Evolutionary conservation across 768 basidiomycete species (phyloP), one percentile per base, ranked within the genome.

Genomic region (Kwoniella dendrophila): DNA sequence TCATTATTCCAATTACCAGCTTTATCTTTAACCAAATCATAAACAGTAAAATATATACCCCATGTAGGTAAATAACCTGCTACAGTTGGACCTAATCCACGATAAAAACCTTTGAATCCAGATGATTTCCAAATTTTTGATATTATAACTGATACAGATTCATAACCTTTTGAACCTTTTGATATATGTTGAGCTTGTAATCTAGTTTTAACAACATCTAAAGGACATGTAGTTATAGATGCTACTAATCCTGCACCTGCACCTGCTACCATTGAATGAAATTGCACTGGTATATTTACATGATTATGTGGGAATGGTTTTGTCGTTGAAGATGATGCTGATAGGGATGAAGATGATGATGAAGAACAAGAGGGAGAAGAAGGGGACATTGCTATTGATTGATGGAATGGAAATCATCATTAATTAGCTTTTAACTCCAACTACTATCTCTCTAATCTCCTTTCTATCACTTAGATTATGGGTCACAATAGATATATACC

Each of bases 41-140:
- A 98, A 26, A 98, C 92, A 22, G 92, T 87, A 79, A 98, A 98
- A 79, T 97, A 98, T 70, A 98, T 98, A 26, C 93, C 96, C 96
- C 94, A 98, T 2, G 95, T 98, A 22, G 96, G 96, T 40, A 98
- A 85, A 81, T 99, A 98, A 14, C 96, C 96, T 7, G 94, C 84
- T 58, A 99, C 85, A 20, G 96, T 99, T 14, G 96, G 96, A 20
- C 95, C 94, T 20, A 99, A 84, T n/a, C 96, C 96, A 41, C 96
- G 86, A 80, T 99, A 99, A 63, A 97, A 82, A 14, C 96, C 96
- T 57, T 88, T 86, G 53, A 96, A 67, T 14, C 96, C 96, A 62
- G 90, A 84, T 55, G 85, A 82, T 67, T 77, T 72, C 70, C 85
- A 79, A 63, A 90, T 88, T 24, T 80, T 78, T 67, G 80, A 82